Evolutionary conservation across 805 yeast species (phyloP), one percentile per base, ranked within the genome.

Genomic region (Millerozyma acaciae): DNA sequence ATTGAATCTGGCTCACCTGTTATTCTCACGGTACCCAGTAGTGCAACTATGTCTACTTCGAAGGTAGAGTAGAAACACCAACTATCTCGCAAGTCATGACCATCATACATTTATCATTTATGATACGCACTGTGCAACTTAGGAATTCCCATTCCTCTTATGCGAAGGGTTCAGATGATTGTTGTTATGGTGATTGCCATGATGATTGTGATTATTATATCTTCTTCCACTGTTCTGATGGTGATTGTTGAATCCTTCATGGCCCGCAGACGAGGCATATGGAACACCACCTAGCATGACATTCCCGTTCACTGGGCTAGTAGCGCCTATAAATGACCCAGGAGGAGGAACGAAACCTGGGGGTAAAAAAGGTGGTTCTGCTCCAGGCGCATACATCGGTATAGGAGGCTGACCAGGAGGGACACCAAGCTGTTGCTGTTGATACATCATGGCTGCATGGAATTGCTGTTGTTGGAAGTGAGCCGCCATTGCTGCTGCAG

Each of bases 381-480:
- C 55, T 8, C 57, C 57, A 4, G 57, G 57, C 7, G 23, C 21
- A 39, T 56, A 61, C 52, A 62, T 53, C 7, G 53, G 53, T 29
- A 61, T 42, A 6, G 56, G 66, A 8, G 61, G 61, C 29, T 56
- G 62, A 3, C 60, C 62, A 10, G 59, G 60, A 2, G 65, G 59
- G 16, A 53, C 43, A 8, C 54, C 57, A 2, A 50, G 56, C 30
- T 45, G 53, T 37, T 51, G 60, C 37, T 60, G 67, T 33, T 63
- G 65, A 37, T 59, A 59, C 50, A 60, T 46, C 65, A 62, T 59
- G 12, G 67, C 65, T 9, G 61, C 62, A 21, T 53, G 62, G 41
- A 50, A 46, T 38, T 57, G 63, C 32, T 64, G 68, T 34, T 60
- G 67, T 34, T 59, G 65, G 39, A 53, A 55, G 26, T 55, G 60